Conservation (phyloP, 768 basidiomycete species). For the Tylopilus balloui region DNA sequence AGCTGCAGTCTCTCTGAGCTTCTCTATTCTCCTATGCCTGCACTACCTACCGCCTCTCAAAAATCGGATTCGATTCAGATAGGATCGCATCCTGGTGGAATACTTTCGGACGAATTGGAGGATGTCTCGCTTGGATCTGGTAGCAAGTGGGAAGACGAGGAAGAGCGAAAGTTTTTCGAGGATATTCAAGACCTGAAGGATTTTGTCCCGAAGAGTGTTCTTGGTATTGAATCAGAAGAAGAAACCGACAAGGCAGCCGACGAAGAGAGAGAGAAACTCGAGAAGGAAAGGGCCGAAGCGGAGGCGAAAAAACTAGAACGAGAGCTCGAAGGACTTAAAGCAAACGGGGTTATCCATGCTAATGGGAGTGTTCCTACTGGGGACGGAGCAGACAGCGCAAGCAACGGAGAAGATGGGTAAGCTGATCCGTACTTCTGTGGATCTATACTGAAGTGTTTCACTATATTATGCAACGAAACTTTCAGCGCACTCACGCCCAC, state of each 20-base stretch:
- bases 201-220: constrained; percentile 82
- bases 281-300: constrained; percentile 54
- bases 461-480: constrained; percentile 34
- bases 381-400: constrained; percentile 14
- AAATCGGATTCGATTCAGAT: constrained; percentile 81
- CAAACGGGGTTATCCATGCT: constrained; percentile 26
- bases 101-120: constrained; percentile 52
- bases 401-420: constrained; percentile 32
- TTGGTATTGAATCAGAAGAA: constrained; percentile 58
- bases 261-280: constrained; percentile 45
- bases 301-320: constrained; percentile 74
- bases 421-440: background rate
- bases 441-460: constrained; percentile 29
- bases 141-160: constrained; percentile 98
- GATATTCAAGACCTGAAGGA: constrained; percentile 89
- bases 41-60: constrained; percentile 76
- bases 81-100: constrained; percentile 44
- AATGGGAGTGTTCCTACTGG: constrained; percentile 19
- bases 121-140: constrained; percentile 47
- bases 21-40: constrained; percentile 76
- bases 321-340: constrained; percentile 62
- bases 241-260: constrained; percentile 39
- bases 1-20: constrained; percentile 76
- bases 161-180: constrained; percentile 91
- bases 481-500: constrained; percentile 54